A percentile compares a stretch with the other conserved stretches of the same genome.
Evolutionary conservation across 305 asterid species (phyloP).

Genomic region (Fraxinus sp.): DNA sequence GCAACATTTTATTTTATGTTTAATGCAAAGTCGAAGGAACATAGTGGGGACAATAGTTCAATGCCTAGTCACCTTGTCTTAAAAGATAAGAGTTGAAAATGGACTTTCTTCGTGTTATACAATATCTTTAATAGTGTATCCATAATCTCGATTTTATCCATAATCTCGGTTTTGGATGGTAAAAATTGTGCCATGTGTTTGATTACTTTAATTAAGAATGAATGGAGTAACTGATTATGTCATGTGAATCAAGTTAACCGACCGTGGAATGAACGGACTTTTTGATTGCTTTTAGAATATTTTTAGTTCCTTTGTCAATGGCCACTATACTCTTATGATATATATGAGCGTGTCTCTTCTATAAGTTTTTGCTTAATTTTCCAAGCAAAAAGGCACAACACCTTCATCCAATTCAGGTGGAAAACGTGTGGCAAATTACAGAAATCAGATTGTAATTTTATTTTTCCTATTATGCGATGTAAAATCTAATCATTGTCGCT

Average conservation of each 20-base stretch:
- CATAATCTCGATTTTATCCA: no score
- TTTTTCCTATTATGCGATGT: no score
- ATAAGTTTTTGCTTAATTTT: background rate
- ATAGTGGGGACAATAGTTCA: background rate
- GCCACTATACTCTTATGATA: background rate
- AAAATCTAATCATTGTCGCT: background rate
- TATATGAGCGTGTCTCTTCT: no score
- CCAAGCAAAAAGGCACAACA: background rate
- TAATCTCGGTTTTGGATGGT: background rate
- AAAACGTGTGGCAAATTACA: background rate
- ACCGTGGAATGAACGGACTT: background rate
- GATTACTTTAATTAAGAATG: background rate
- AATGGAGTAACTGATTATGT: background rate
- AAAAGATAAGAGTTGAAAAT: background rate
- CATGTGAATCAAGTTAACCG: background rate
- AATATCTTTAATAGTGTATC: background rate
- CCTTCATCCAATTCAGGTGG: background rate
- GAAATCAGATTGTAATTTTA: background rate
- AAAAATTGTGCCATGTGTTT: background rate
- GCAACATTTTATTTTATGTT: background rate
- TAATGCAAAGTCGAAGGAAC: background rate
- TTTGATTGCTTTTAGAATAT: background rate
- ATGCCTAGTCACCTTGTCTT: background rate
- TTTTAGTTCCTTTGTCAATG: background rate
- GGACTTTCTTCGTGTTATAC: background rate